These are phyloP conservation scores for Bondarzewia mesenterica DNA, from an alignment of 1,284 basidiomycete species.

Conservation along the genomic window DNA sequence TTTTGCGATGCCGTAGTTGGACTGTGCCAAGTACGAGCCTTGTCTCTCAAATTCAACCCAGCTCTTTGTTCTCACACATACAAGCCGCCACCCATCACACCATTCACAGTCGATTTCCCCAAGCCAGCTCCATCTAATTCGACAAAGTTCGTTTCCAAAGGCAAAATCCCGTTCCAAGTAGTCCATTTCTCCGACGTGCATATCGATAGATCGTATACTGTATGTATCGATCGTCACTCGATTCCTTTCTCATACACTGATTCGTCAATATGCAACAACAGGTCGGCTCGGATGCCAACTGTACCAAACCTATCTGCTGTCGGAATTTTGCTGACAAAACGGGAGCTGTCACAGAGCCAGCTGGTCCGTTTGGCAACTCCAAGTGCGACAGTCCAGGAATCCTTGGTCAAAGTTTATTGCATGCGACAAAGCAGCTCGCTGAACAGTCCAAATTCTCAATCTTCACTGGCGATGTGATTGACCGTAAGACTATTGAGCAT, in stretches of 20 bases:
- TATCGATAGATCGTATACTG: constrained; percentile 42
- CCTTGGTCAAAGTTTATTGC: constrained; percentile 45
- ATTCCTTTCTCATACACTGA: too few relatives aligned
- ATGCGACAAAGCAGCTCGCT: constrained; percentile 27
- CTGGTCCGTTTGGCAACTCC: constrained; percentile 37
- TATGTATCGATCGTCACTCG: too few relatives aligned
- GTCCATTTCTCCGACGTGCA: constrained; percentile 48
- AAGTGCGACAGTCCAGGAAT: constrained; percentile 40
- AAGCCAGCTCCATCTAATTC: constrained; percentile 28
- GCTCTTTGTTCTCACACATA: neutral
- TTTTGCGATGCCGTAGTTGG: constrained; percentile 51
- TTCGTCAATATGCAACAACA: too few relatives aligned
- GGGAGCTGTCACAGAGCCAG: constrained; percentile 30
- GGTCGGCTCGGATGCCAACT: constrained; percentile 46
- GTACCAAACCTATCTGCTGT: constrained; percentile 55
- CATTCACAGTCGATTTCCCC: constrained; percentile 36
- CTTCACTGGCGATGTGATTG: constrained; percentile 56
- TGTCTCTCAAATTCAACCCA: neutral
- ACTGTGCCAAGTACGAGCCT: constrained; percentile 37
- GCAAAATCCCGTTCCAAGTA: constrained; percentile 38
- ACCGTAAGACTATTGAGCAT: constrained; percentile 29
- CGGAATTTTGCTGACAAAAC: constrained; percentile 35
- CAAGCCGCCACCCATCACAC: constrained; percentile 24
- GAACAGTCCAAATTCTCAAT: constrained; percentile 40
- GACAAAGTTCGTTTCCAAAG: constrained; percentile 27